These are phyloP conservation scores for Mangifera indica DNA, from an alignment of 345 rosid genomes.

Conservation along the genomic window DNA sequence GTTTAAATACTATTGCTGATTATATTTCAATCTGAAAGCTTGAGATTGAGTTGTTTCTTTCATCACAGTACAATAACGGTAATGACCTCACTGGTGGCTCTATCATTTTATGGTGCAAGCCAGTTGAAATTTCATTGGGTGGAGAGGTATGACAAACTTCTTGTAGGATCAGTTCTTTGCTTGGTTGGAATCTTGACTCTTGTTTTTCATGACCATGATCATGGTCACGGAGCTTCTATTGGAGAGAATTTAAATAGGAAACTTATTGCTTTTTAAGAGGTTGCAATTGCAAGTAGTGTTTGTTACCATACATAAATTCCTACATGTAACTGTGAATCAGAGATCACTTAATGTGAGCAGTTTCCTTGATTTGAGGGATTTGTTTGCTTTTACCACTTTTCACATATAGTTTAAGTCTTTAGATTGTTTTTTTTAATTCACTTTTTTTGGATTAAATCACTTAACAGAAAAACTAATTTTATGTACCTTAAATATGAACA, in stretches of 20 bases:
- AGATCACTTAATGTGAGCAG: no score
- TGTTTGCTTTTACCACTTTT: no score
- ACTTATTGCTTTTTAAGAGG: conserved; percentile 47
- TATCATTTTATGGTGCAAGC: conserved; percentile 96
- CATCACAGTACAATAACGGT: conserved; percentile 77
- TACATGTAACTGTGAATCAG: no score
- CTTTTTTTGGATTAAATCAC: no score
- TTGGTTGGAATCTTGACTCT: conserved; percentile 91
- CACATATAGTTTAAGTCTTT: no score
- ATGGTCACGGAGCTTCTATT: conserved; percentile 29
- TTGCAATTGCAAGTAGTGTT: neutral
- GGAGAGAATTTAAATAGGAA: conserved; percentile 64
- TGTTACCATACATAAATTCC: neutral
- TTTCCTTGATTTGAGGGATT: no score
- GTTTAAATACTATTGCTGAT: neutral
- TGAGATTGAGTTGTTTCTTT: conserved; percentile 20
- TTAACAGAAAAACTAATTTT: no score
- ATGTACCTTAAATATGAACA: no score
- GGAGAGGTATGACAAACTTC: conserved; percentile 91
- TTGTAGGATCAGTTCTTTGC: conserved; percentile 91
- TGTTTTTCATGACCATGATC: conserved; percentile 69
- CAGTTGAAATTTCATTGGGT: conserved; percentile 98
- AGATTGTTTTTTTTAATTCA: no score
- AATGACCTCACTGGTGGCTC: conserved; percentile 95
- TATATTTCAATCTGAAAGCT: neutral